A percentile compares a stretch with the other conserved stretches of the same genome.
Evolutionary conservation across 257 asterid genomes (phyloP).

Genomic region (Avicennia marina): DNA sequence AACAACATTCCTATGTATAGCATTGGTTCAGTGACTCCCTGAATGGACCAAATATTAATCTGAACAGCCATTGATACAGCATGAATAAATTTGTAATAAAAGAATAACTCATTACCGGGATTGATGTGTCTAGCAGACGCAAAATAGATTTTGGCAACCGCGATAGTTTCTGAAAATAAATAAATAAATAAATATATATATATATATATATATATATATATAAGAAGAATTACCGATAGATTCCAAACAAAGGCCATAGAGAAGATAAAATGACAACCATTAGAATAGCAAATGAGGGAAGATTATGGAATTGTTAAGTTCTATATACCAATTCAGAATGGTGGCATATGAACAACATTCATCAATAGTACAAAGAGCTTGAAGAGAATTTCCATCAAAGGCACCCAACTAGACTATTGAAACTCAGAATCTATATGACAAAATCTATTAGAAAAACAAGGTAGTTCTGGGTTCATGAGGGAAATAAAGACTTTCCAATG

Average conservation of each 20-base stretch:
- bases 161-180: constrained; percentile 71
- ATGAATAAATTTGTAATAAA: not conserved
- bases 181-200: too few species aligned
- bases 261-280: not conserved
- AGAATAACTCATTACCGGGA: constrained; percentile 58
- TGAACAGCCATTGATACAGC: not conserved
- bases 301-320: constrained; percentile 8
- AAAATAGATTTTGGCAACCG: constrained; percentile 76
- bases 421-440: not conserved
- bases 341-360: too few species aligned
- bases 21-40: constrained; percentile 99
- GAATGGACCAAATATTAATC: constrained; percentile 22
- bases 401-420: not conserved
- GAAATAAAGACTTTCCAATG: not conserved
- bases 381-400: too few species aligned
- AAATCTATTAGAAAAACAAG: not conserved
- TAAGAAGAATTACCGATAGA: constrained; percentile 10
- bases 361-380: too few species aligned
- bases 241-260: not conserved
- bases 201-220: too few species aligned
- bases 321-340: too few species aligned
- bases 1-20: constrained; percentile 93
- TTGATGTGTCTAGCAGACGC: constrained; percentile 88
- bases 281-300: not conserved
- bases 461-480: not conserved